Evolutionary conservation across 2,329 filamentous ascomycete species (phyloP).

Genomic region (Ophiognomonia clavigignenti-juglandacearum): DNA sequence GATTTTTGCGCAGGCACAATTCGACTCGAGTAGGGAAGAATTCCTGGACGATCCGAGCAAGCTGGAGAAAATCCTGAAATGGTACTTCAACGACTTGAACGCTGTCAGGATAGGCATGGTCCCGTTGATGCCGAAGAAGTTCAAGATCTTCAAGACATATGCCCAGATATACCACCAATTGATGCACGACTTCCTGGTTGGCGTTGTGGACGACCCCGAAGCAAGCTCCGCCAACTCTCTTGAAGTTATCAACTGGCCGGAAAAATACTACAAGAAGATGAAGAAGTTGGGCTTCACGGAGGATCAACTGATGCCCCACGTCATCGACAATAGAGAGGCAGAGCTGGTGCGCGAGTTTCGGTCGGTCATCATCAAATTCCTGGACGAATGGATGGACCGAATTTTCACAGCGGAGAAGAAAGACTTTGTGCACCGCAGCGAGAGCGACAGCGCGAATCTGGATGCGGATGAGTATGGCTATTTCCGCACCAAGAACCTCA

Average conservation of each 20-base stretch:
- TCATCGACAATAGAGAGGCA: conserved; percentile 83
- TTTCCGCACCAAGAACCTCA: conserved; percentile 85
- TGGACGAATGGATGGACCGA: conserved; percentile 96
- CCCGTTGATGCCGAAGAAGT: conserved; percentile 87
- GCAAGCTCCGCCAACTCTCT: conserved; percentile 84
- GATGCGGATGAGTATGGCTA: conserved; percentile 86
- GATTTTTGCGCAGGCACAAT: conserved; percentile 67
- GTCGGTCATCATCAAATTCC: conserved; percentile 87
- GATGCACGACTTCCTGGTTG: conserved; percentile 91
- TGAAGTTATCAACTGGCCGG: conserved; percentile 89
- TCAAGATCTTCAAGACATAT: conserved; percentile 91
- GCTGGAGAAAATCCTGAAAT: conserved; percentile 83
- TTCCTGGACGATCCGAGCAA: conserved; percentile 80
- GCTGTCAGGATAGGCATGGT: conserved; percentile 92
- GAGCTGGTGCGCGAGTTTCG: conserved; percentile 93
- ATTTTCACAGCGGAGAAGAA: conserved; percentile 80
- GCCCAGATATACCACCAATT: conserved; percentile 84
- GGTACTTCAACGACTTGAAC: conserved; percentile 98
- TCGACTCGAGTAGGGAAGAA: conserved; percentile 64
- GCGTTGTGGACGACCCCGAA: conserved; percentile 76
- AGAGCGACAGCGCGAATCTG: conserved; percentile 64
- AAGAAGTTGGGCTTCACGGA: conserved; percentile 75
- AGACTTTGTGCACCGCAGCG: conserved; percentile 72
- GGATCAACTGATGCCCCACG: conserved; percentile 74
- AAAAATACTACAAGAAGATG: conserved; percentile 97